Evolutionary conservation across 2,329 filamentous ascomycete species (phyloP).

Genomic region (Curvularia hawaiiensis): DNA sequence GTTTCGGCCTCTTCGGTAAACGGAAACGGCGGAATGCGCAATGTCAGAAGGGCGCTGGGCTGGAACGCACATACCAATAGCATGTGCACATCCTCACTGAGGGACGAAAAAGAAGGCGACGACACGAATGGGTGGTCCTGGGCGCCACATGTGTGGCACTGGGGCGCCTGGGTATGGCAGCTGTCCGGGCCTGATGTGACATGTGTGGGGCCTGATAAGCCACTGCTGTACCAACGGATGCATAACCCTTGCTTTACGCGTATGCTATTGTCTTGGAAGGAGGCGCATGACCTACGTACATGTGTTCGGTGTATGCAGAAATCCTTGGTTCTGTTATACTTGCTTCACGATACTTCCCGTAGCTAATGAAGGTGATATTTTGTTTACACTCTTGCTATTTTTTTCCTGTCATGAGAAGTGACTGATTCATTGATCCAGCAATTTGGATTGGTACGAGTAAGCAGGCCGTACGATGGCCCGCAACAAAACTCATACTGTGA

Average conservation of each 20-base stretch:
- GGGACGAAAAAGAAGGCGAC: slow-evolving; percentile 2
- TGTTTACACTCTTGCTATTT: not conserved
- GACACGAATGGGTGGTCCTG: slow-evolving; percentile 3
- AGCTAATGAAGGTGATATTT: not conserved
- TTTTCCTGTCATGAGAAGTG: not conserved
- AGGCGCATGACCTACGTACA: slow-evolving; percentile 22
- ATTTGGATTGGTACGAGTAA: not conserved
- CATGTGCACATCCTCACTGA: slow-evolving; percentile 4
- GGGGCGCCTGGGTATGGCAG: slow-evolving; percentile 4
- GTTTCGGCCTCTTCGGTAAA: slow-evolving; percentile 5
- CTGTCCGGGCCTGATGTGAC: slow-evolving; percentile 5
- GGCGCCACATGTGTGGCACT: slow-evolving; percentile 27
- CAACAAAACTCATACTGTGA: not conserved
- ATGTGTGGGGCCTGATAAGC: slow-evolving; percentile 13
- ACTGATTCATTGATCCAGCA: not conserved
- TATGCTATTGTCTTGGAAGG: slow-evolving; percentile 27
- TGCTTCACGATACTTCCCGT: not conserved
- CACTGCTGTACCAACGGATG: slow-evolving; percentile 18
- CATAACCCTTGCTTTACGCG: slow-evolving; percentile 23
- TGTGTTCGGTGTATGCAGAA: not conserved
- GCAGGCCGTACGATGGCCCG: not conserved
- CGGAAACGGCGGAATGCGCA: slow-evolving; percentile 12
- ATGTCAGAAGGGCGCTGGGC: slow-evolving; percentile 1
- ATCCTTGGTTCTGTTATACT: no score
- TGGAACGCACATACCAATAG: not conserved